A percentile compares a stretch with the other conserved stretches of the same genome.
Evolutionary conservation across 768 basidiomycete genomes (phyloP).

Genomic region (Dentipellis sp.): DNA sequence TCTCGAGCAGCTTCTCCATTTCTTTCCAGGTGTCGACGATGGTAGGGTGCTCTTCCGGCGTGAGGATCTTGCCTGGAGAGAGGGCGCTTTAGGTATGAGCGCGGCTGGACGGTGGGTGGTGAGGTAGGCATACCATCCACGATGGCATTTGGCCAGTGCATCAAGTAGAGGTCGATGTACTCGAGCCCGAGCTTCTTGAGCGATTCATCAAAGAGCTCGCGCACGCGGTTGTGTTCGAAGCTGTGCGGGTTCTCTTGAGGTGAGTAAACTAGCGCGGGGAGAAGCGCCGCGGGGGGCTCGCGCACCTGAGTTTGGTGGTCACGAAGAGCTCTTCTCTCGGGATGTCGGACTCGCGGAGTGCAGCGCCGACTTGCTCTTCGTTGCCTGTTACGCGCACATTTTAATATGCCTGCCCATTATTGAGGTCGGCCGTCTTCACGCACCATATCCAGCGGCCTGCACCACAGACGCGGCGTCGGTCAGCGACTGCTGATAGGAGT

Average conservation of each 20-base stretch:
- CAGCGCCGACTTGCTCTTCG: constrained; percentile 36
- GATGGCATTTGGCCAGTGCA: constrained; percentile 26
- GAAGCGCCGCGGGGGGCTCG: background rate
- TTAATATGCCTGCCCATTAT: background rate
- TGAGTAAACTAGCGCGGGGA: no score
- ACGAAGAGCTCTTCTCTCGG: constrained; percentile 37
- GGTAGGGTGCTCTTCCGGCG: constrained; percentile 38
- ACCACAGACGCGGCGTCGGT: background rate
- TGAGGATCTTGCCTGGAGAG: constrained; percentile 23
- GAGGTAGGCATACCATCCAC: background rate
- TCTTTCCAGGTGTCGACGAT: constrained; percentile 26
- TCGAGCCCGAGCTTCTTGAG: constrained; percentile 22
- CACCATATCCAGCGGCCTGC: constrained; percentile 2
- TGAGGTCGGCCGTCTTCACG: background rate
- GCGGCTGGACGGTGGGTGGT: background rate
- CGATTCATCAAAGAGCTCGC: constrained; percentile 22
- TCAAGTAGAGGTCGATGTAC: constrained; percentile 30
- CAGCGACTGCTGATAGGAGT: background rate
- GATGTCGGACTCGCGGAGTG: constrained; percentile 34
- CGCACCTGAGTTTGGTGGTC: constrained; percentile 39
- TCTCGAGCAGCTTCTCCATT: constrained; percentile 25
- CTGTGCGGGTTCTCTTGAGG: background rate
- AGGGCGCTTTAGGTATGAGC: background rate
- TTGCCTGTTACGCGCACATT: constrained; percentile 20
- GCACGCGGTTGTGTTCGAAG: constrained; percentile 19